Evolutionary conservation across 192 early-diverging fungal species (phyloP), one percentile per base, ranked within the genome.

Genomic region (Jimgerdemannia flammicorona): DNA sequence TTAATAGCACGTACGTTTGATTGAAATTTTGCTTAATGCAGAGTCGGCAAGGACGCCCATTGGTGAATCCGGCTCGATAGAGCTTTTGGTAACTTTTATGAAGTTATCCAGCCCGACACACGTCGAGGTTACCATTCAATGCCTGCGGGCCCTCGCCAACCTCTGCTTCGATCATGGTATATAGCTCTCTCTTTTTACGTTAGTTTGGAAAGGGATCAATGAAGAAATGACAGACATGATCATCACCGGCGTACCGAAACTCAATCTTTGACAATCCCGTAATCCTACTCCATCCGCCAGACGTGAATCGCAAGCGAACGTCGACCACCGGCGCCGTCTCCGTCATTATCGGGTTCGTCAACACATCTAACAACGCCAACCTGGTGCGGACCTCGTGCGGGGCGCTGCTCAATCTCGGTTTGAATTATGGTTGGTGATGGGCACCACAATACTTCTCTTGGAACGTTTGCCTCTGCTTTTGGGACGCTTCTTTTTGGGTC

Each of bases 111-210:
- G 44, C 29, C 17, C 64, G 20, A 77, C 63, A 64, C 66, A 66
- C 44, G 76, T 8, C 68, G 73, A 69, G 9, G 77, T 64, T 73
- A 41, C 49, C 19, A 70, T 74, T 66, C 88, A 89, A 67, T 83
- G 83, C 8, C 74, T 89, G 66, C 80, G 88, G 49, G 80, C 80
- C 3, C 72, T 87, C 19, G 88, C 83, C 42, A 89, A 89, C 54
- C 70, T 87, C 7, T 89, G 86, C 43, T 82, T 89, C 70, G 81
- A 86, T 75, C 80, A 85, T 73, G 84, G 88, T 87, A 84, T 75
- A 63, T 11, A 14, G 64, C 68, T 6, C 44, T 19, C 14, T 29
- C 29, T 29, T 29, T 29, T 1, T 29, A 29, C 29, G 29, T 29
- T 29, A 29, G 29, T 29, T 29, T 1, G 29, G 1, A 29, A 29